Percentiles rank a stretch among this genome's conserved stretches.
Evolutionary conservation across 306 rosid genomes (phyloP).

Genomic region (Ziziphus jujuba): DNA sequence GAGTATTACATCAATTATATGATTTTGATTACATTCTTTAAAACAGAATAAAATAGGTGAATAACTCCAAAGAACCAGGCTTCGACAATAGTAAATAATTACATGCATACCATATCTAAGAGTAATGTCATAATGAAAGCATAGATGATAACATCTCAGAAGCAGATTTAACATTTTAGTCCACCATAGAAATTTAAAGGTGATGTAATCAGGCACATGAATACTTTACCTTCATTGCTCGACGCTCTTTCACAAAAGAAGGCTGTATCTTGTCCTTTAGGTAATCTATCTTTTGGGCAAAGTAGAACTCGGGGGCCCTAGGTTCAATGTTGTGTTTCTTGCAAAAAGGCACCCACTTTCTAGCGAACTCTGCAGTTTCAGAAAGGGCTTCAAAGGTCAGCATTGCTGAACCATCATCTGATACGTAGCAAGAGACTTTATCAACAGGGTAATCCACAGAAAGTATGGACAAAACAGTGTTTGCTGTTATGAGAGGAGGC

Average conservation of each 20-base stretch:
- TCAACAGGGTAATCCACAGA: conserved; percentile 99
- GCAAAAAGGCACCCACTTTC: conserved; percentile 98
- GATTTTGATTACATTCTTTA: background rate
- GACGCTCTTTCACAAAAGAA: conserved; percentile 94
- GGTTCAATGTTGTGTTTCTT: conserved; percentile 94
- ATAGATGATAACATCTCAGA: background rate
- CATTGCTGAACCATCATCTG: conserved; percentile 99
- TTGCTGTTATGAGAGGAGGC: conserved; percentile 94
- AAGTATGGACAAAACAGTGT: conserved; percentile 98
- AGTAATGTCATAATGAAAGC: background rate
- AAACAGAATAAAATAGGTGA: background rate
- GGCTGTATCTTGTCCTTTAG: conserved; percentile 97
- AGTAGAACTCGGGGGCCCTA: conserved; percentile 97
- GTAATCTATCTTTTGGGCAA: conserved; percentile 95
- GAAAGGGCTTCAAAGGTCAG: conserved; percentile 94
- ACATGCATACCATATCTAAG: background rate
- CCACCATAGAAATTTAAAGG: conserved; percentile 7
- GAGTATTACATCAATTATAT: too few relatives aligned
- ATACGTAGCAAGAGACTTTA: conserved; percentile 98
- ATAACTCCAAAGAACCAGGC: background rate
- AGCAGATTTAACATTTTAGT: background rate
- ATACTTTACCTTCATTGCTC: conserved; percentile 83
- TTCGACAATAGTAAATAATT: background rate
- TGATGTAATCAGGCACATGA: conserved; percentile 6
- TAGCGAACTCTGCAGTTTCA: conserved; percentile 98